These are phyloP conservation scores for Amanita polypyramis DNA, from an alignment of 768 basidiomycete species.

Conservation along the genomic window DNA sequence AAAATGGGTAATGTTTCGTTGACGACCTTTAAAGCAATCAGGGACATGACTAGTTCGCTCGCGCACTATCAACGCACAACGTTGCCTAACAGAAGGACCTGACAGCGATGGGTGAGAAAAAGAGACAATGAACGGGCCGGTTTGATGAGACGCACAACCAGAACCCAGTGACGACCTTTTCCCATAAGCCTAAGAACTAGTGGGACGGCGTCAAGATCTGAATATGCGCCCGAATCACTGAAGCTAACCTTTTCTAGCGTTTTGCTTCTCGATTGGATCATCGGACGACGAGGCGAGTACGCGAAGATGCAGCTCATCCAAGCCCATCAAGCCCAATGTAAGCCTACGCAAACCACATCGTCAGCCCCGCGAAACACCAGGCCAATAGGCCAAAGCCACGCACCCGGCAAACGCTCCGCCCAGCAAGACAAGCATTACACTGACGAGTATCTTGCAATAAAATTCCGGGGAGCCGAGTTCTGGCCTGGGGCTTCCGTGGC, in stretches of 20 bases:
- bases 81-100: slow-evolving; percentile 84
- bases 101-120: not conserved
- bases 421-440: slow-evolving; percentile 58
- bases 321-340: slow-evolving; percentile 88
- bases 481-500: slow-evolving; percentile 7
- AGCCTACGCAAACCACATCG: slow-evolving; percentile 33
- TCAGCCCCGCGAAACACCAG: not conserved
- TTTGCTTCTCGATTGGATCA: slow-evolving; percentile 51
- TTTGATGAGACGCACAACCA: slow-evolving; percentile 55
- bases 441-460: slow-evolving; percentile 62
- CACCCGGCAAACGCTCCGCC: slow-evolving; percentile 94
- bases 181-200: slow-evolving; percentile 47
- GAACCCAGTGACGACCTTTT: slow-evolving; percentile 83
- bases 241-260: slow-evolving; percentile 56
- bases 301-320: slow-evolving; percentile 84
- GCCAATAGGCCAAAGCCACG: slow-evolving; percentile 13
- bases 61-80: slow-evolving; percentile 43
- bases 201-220: not conserved
- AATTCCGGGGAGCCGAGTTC: slow-evolving; percentile 52
- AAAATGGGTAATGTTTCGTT: slow-evolving; percentile 83
- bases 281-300: slow-evolving; percentile 79
- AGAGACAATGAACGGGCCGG: not conserved
- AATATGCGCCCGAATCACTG: not conserved
- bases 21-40: slow-evolving; percentile 42
- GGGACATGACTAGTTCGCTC: too few species aligned